phyloP scores from a whole-genome alignment of 2,329 filamentous ascomycete genomes.

The Colletotrichum sp. region DNA sequence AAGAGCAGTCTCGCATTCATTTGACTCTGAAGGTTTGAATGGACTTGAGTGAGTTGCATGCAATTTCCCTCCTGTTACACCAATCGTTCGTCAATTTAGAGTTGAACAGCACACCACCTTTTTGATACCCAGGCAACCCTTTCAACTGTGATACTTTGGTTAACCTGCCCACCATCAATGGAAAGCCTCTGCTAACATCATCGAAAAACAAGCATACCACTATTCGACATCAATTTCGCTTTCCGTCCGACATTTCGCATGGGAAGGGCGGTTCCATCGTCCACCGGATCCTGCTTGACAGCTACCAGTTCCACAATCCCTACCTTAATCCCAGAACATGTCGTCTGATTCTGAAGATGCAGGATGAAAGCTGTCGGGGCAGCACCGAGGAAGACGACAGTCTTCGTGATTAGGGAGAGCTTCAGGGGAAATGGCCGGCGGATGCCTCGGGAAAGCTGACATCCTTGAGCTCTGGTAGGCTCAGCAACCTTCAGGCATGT shows the following conservation, averaged over 20 bases:
- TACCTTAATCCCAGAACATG: background rate
- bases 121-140: background rate
- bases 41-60: background rate
- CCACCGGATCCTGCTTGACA: background rate
- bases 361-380: background rate
- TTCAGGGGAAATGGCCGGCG: background rate
- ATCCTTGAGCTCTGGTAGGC: background rate
- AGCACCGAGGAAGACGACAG: background rate
- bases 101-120: slow-evolving; percentile 5
- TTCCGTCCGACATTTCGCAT: background rate
- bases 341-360: background rate
- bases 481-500: background rate
- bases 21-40: background rate
- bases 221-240: background rate
- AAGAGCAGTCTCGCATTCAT: background rate
- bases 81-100: background rate
- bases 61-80: background rate
- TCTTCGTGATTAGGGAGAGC: background rate
- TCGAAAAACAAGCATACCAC: background rate
- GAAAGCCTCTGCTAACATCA: background rate
- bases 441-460: background rate
- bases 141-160: background rate
- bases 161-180: background rate
- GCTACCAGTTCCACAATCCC: background rate
- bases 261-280: background rate